Base-by-base conservation (phyloP, 108 stramenopile genomes). In the Parietichytrium sp. region DNA sequence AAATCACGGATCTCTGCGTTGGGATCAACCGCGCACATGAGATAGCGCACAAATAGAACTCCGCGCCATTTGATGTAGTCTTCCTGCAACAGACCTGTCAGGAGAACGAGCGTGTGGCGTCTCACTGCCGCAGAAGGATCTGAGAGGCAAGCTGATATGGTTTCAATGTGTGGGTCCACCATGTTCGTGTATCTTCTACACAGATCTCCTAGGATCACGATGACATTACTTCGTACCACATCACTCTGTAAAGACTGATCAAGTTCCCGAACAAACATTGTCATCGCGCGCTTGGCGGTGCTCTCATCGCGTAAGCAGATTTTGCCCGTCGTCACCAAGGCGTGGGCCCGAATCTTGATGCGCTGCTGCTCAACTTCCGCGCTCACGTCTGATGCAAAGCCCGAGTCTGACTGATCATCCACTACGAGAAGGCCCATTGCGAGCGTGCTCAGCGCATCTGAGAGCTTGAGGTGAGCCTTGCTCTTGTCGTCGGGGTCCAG, bases 51-150 rank as follows among this genome's bases (percentile, higher is more conserved):
- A 45, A 72, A 72, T 42, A 72, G 36, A n/a, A 72, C 61, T 33
- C 61, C 61, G 4, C 61, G 61, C 61, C 61, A 72, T 25, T 72
- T 72, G 38, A 72, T 72, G 20, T 72, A 72, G 61, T 72, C 61
- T 25, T 72, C 61, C 42, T 72, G 61, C 61, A 72, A 45, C 2
- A 72, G 61, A 3, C 61, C 42, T 10, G 61, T 72, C n/a, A 72
- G 42, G 6, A 72, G 20, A 72, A 72, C 45, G 6, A 72, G 42
- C 8, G 61, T 42, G 33, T 72, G 3, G 29, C 61, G 29, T 31
- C 61, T 16, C 20, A 72, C 61, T 42, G 45, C 23, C 10, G 61
- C 38, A n/a, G 61, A 33, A 6, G 61, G 61, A 42, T 72, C 61
- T 1, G 61, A 33, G 20, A 72, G 61, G 3, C 61, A 72, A 6